Evolutionary conservation across 352 stramenopile species (phyloP).

Genomic region (Saprolegnia diclina): DNA sequence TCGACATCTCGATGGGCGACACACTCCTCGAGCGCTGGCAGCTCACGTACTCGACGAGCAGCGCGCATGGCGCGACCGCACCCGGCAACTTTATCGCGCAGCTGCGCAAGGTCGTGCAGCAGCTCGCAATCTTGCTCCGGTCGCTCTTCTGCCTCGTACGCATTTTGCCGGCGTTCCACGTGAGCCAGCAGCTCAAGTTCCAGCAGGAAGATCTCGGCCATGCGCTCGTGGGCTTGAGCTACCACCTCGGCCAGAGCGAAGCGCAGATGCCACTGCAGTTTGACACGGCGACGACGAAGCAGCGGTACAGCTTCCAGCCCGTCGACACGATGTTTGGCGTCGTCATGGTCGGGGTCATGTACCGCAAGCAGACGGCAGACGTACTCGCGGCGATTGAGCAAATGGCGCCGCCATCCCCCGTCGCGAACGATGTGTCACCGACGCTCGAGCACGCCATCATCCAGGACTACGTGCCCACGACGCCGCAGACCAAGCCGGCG

Average conservation of each 20-base stretch:
- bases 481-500: slow-evolving; percentile 33
- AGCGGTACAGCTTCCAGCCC: slow-evolving; percentile 65
- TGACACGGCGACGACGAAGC: slow-evolving; percentile 41
- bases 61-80: slow-evolving; percentile 32
- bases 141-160: slow-evolving; percentile 74
- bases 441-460: slow-evolving; percentile 81
- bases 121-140: slow-evolving; percentile 64
- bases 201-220: slow-evolving; percentile 25
- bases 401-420: not conserved
- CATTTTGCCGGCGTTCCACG: slow-evolving; percentile 39
- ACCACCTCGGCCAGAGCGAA: not conserved
- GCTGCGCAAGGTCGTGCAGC: slow-evolving; percentile 74
- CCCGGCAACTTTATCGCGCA: slow-evolving; percentile 66
- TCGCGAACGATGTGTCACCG: slow-evolving; percentile 30
- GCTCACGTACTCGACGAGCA: slow-evolving; percentile 44
- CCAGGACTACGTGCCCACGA: slow-evolving; percentile 75
- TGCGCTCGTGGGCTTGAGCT: slow-evolving; percentile 5
- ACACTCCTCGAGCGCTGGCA: slow-evolving; percentile 72
- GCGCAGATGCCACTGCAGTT: slow-evolving; percentile 28
- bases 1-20: slow-evolving; percentile 63
- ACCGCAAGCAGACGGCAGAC: slow-evolving; percentile 35
- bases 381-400: slow-evolving; percentile 14
- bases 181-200: slow-evolving; percentile 12
- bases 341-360: slow-evolving; percentile 58
- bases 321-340: slow-evolving; percentile 73